Evolutionary conservation across 805 yeast species (phyloP), one percentile per base, ranked within the genome.

Genomic region (Yamadazyma insecticola): DNA sequence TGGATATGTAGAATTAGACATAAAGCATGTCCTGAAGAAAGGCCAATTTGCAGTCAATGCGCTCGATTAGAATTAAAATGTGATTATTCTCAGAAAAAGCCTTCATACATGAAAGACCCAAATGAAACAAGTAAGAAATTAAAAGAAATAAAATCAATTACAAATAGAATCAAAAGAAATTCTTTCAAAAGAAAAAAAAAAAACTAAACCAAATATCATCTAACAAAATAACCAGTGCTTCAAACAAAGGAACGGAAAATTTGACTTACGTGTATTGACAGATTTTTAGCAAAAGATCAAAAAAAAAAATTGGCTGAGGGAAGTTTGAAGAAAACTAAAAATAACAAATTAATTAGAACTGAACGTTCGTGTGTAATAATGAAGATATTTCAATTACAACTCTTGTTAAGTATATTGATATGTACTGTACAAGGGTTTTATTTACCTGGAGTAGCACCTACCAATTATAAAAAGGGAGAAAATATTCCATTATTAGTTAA

Each of bases 381-480:
- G n/a, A n/a, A n/a, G n/a, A n/a, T n/a, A n/a, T n/a, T n/a, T n/a
- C n/a, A n/a, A n/a, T n/a, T n/a, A n/a, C n/a, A n/a, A n/a, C n/a
- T n/a, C n/a, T n/a, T n/a, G n/a, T n/a, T n/a, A n/a, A n/a, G n/a
- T n/a, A n/a, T n/a, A n/a, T 15, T 16, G 20, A 16, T 26, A 6
- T 7, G 15, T 15, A 9, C 8, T 5, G 26, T 25, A 2, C 30
- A 41, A 22, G 95, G 81, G 2, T 90, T 92, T 60, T 90, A 92
- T 53, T 67, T 92, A 34, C 97, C 97, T 0, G 97, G 97, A 6
- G 92, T 88, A 15, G 96, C 97, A 0, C 97, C 98, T 13, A 84
- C 94, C 1, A 81, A 90, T 30, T 92, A 90, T 52, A 65, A 70
- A 27, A 68, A 74, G 37, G 87, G 80, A 30, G 94, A 89, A 32